A percentile compares a stretch with the other conserved stretches of the same genome.
Evolutionary conservation across 331 rosid genomes (phyloP).

Genomic region (Rhamnella rubrinervis): DNA sequence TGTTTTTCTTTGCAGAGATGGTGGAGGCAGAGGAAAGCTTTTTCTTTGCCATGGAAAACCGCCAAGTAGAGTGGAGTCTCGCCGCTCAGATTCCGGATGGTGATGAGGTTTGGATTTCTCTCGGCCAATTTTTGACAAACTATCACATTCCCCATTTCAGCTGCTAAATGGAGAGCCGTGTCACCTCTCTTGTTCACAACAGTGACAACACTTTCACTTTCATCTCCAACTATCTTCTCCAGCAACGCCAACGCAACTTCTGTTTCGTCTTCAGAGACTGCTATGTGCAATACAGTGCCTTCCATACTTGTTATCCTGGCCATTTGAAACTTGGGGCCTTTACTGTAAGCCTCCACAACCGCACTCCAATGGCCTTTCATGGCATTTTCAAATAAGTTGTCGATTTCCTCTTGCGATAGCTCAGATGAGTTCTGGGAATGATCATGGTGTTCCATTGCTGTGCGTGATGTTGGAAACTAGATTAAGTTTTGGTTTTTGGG

Average conservation of each 20-base stretch:
- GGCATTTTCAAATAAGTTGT: conserved; percentile 16
- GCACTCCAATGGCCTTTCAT: conserved; percentile 29
- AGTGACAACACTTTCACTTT: neutral
- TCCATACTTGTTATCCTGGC: conserved; percentile 23
- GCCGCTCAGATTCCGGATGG: neutral
- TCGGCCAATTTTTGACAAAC: neutral
- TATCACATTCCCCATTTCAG: conserved; percentile 1
- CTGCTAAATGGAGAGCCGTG: conserved; percentile 14
- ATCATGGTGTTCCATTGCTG: too few relatives aligned
- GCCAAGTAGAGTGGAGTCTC: conserved; percentile 21
- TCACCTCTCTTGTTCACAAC: conserved; percentile 1
- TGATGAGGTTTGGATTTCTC: neutral
- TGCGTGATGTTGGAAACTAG: too few relatives aligned
- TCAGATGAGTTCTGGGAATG: neutral
- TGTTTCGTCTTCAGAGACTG: conserved; percentile 18
- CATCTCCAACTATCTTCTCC: neutral
- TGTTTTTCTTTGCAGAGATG: neutral
- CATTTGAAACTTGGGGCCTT: neutral
- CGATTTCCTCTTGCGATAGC: conserved; percentile 9
- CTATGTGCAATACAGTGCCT: conserved; percentile 32
- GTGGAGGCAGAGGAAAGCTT: neutral
- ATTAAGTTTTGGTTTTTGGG: too few relatives aligned
- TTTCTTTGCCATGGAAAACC: conserved; percentile 5
- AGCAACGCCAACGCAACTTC: conserved; percentile 17
- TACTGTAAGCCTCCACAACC: conserved; percentile 6